Percentiles rank a stretch among this genome's conserved stretches.
Evolutionary conservation across 768 basidiomycete genomes (phyloP).

Genomic region (Harrya chromipes): DNA sequence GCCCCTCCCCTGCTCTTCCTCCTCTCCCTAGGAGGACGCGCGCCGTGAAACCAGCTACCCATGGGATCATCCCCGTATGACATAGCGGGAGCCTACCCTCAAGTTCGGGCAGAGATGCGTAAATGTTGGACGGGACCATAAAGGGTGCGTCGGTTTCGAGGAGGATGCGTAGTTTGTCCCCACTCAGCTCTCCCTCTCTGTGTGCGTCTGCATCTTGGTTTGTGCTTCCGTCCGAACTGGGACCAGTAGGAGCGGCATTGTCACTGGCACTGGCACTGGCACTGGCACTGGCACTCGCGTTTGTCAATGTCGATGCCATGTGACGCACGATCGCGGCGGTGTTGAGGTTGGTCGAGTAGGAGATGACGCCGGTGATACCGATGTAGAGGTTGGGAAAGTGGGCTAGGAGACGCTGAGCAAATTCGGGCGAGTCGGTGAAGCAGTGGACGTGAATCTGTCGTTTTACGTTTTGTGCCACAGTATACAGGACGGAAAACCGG

Average conservation of each 20-base stretch:
- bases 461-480: too few relatives aligned
- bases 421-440: conserved; percentile 78
- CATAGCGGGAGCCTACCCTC: conserved; percentile 67
- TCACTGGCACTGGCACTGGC: conserved; percentile 16
- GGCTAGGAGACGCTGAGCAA: conserved; percentile 65
- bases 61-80: conserved; percentile 81
- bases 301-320: conserved; percentile 29
- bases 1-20: background rate
- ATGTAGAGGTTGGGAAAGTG: conserved; percentile 83
- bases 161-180: conserved; percentile 45
- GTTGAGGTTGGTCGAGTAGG: conserved; percentile 71
- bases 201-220: too few relatives aligned
- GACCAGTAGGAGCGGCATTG: too few relatives aligned
- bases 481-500: too few relatives aligned
- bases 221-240: too few relatives aligned
- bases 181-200: background rate
- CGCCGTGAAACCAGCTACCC: conserved; percentile 78
- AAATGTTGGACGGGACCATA: conserved; percentile 80
- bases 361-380: conserved; percentile 84
- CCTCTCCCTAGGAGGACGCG: conserved; percentile 37
- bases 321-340: conserved; percentile 65
- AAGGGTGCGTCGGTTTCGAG: conserved; percentile 87
- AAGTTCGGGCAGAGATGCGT: conserved; percentile 46
- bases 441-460: conserved; percentile 81
- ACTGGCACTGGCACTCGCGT: background rate